Conservation (phyloP, 768 basidiomycete genomes). For the Cystobasidium onofrii region DNA sequence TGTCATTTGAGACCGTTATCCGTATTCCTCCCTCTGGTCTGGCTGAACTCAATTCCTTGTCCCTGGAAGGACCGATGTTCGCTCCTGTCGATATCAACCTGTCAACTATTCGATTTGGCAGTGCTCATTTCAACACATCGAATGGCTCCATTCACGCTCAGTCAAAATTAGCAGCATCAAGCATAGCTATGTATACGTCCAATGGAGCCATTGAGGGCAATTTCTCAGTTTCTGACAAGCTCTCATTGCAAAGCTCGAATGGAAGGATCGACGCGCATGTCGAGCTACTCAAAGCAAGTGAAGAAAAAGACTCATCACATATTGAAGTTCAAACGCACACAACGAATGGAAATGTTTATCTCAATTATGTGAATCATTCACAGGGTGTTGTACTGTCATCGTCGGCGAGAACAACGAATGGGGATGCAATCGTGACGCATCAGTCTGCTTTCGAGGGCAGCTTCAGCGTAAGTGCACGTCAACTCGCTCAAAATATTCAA, state of each 20-base stretch:
- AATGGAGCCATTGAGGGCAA: conserved; percentile 23
- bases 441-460: conserved; percentile 5
- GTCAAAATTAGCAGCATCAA: background rate
- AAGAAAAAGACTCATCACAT: background rate
- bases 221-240: background rate
- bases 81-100: conserved; percentile 18
- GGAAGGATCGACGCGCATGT: conserved; percentile 7
- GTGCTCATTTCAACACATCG: conserved; percentile 1
- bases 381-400: conserved; percentile 1
- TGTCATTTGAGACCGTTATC: conserved; percentile 22
- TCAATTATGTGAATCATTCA: conserved; percentile 1
- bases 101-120: conserved; percentile 3
- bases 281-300: background rate
- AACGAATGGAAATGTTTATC: background rate
- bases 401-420: conserved; percentile 6
- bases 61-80: conserved; percentile 3
- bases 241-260: conserved; percentile 5
- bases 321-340: background rate
- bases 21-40: conserved; percentile 11
- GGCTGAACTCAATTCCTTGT: background rate
- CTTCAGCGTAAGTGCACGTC: conserved; percentile 1
- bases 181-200: background rate
- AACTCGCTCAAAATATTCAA: background rate
- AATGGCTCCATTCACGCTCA: background rate
- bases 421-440: conserved; percentile 17